Evolutionary conservation across 768 basidiomycete genomes (phyloP).

Genomic region (Erythrobasidium yunnanense): DNA sequence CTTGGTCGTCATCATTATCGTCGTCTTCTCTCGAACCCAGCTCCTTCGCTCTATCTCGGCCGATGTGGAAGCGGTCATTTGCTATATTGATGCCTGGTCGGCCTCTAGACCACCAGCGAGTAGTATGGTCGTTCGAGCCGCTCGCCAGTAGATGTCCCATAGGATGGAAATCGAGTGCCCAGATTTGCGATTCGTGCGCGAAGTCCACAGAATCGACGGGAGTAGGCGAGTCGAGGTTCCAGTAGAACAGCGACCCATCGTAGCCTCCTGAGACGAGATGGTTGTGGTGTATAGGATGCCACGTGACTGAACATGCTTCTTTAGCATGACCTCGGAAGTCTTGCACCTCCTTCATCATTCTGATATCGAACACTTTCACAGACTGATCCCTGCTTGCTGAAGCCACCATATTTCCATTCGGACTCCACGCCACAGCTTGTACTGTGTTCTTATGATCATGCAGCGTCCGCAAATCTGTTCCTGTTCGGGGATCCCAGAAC

Average conservation of each 20-base stretch:
- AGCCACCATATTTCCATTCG: constrained; percentile 84
- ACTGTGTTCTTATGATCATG: constrained; percentile 97
- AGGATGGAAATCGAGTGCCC: constrained; percentile 89
- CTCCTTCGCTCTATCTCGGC: constrained; percentile 74
- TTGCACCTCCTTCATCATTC: constrained; percentile 91
- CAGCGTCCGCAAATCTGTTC: constrained; percentile 81
- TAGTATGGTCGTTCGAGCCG: constrained; percentile 96
- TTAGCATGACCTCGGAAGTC: constrained; percentile 92
- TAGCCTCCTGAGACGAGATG: constrained; percentile 86
- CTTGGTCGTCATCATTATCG: constrained; percentile 46
- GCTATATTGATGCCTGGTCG: constrained; percentile 31
- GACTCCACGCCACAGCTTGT: constrained; percentile 84
- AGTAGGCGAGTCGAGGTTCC: constrained; percentile 62
- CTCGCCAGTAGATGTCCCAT: constrained; percentile 86
- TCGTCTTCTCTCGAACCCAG: constrained; percentile 47
- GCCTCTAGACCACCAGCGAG: constrained; percentile 84
- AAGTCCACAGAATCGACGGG: constrained; percentile 59
- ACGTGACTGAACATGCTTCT: constrained; percentile 84
- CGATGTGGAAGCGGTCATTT: constrained; percentile 39
- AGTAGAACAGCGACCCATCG: constrained; percentile 86
- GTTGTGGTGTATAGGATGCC: constrained; percentile 84
- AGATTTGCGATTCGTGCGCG: constrained; percentile 88
- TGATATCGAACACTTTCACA: constrained; percentile 90
- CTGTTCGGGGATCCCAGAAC: constrained; percentile 97
- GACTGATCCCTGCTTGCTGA: constrained; percentile 92